Evolutionary conservation across 768 basidiomycete genomes (phyloP).

Genomic region (Rhizopogon rudus): DNA sequence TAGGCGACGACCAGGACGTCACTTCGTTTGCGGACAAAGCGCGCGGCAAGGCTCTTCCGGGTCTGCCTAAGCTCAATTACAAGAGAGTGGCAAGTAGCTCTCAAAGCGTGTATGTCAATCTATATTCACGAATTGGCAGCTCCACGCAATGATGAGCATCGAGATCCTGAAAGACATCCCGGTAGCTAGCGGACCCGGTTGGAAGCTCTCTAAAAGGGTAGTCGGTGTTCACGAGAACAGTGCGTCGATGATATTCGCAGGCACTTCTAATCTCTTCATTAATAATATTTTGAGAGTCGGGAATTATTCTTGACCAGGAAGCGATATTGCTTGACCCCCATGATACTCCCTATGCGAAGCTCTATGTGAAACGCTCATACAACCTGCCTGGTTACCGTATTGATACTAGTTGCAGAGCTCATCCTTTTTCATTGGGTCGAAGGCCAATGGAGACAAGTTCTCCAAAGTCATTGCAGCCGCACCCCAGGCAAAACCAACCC

Average conservation of each 20-base stretch:
- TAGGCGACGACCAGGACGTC: constrained; percentile 59
- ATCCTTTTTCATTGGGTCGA: constrained; percentile 67
- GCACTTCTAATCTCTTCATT: not conserved
- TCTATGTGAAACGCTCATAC: constrained; percentile 42
- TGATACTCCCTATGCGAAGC: constrained; percentile 54
- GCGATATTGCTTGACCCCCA: constrained; percentile 56
- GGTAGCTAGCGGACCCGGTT: constrained; percentile 68
- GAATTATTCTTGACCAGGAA: constrained; percentile 68
- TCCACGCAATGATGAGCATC: constrained; percentile 77
- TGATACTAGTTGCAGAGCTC: constrained; percentile 39
- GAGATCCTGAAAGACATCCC: constrained; percentile 79
- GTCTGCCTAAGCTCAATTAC: constrained; percentile 60
- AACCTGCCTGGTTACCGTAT: not conserved
- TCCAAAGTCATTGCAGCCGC: constrained; percentile 56
- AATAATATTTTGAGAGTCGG: constrained; percentile 47
- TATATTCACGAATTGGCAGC: constrained; percentile 31
- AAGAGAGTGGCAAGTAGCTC: constrained; percentile 46
- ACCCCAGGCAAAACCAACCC: constrained; percentile 57
- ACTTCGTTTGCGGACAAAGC: constrained; percentile 56
- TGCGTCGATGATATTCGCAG: constrained; percentile 28
- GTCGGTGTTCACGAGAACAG: constrained; percentile 80
- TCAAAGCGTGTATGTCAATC: not conserved
- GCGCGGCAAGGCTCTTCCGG: constrained; percentile 42
- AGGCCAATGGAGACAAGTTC: constrained; percentile 57
- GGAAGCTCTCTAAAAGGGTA: constrained; percentile 65